phyloP scores from a whole-genome alignment of 2,329 filamentous ascomycete species.

The Aspergillus carbonarius region DNA sequence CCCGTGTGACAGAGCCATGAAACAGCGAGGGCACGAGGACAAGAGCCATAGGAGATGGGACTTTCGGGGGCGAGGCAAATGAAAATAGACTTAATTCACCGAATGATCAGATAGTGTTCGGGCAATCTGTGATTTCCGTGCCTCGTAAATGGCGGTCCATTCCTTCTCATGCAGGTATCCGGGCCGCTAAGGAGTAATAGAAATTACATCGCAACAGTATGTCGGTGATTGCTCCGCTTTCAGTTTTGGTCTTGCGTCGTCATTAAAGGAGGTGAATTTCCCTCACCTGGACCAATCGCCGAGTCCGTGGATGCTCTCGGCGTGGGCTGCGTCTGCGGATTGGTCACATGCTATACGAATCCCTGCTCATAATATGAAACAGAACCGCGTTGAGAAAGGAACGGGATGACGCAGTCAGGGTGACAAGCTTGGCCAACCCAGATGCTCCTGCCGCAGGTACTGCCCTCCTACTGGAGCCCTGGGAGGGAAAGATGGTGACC shows the following conservation, averaged over 20 bases:
- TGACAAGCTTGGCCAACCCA: neutral
- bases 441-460: neutral
- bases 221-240: conserved; percentile 16
- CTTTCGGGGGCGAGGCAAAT: neutral
- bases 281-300: conserved; percentile 13
- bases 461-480: neutral
- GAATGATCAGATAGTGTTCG: conserved; percentile 16
- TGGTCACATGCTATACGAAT: conserved; percentile 14
- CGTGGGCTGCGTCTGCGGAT: conserved; percentile 4
- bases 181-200: conserved; percentile 14
- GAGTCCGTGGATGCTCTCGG: neutral
- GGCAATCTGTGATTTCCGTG: neutral
- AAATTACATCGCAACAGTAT: conserved; percentile 9
- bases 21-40: neutral
- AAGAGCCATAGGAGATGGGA: neutral
- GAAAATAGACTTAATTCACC: conserved; percentile 3
- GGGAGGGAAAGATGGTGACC: neutral
- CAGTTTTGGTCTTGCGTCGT: conserved; percentile 2
- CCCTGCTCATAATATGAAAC: conserved; percentile 16
- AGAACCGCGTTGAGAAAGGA: conserved; percentile 2
- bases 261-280: conserved; percentile 3
- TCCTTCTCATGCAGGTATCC: conserved; percentile 27
- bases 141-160: conserved; percentile 5
- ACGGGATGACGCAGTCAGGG: conserved; percentile 9
- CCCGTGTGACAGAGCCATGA: neutral